These are phyloP conservation scores for Theobroma cacao DNA, from an alignment of 345 rosid species.

Conservation along the genomic window DNA sequence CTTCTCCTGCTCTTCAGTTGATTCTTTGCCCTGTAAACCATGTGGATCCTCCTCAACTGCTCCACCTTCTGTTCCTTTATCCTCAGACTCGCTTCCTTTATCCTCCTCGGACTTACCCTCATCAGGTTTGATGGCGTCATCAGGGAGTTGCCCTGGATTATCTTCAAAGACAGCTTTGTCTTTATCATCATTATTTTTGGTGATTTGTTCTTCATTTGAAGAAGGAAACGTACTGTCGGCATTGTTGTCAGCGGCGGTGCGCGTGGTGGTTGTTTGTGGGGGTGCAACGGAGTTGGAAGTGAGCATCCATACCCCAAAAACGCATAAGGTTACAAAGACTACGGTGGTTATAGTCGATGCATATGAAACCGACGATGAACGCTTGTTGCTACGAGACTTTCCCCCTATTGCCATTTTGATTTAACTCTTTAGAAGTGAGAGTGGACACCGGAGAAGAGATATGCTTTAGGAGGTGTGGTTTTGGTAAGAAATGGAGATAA, in stretches of 20 bases:
- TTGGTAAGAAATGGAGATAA: neutral
- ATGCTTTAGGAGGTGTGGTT: neutral
- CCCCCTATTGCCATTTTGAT: conserved; percentile 58
- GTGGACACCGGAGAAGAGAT: neutral
- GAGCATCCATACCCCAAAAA: conserved; percentile 82
- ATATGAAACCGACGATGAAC: conserved; percentile 47
- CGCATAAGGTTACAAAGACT: conserved; percentile 59
- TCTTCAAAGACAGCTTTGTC: conserved; percentile 53
- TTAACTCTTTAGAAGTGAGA: too few relatives aligned
- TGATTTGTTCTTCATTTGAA: conserved; percentile 17
- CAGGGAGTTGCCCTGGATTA: conserved; percentile 83
- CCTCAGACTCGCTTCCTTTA: conserved; percentile 6
- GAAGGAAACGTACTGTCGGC: conserved; percentile 23
- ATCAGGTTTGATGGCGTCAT: conserved; percentile 74
- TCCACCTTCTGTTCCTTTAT: neutral
- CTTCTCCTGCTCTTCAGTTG: conserved; percentile 40
- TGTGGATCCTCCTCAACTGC: conserved; percentile 16
- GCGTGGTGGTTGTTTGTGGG: conserved; percentile 41
- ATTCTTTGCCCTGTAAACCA: conserved; percentile 29
- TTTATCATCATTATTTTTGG: conserved; percentile 16
- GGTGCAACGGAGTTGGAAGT: conserved; percentile 49
- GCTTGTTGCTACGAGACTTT: conserved; percentile 55
- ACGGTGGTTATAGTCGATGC: conserved; percentile 66
- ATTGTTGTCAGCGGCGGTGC: conserved; percentile 11
- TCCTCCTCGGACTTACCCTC: conserved; percentile 25